Evolutionary conservation across 1,284 basidiomycete species (phyloP).

Genomic region (Phellinidium pouzarii): DNA sequence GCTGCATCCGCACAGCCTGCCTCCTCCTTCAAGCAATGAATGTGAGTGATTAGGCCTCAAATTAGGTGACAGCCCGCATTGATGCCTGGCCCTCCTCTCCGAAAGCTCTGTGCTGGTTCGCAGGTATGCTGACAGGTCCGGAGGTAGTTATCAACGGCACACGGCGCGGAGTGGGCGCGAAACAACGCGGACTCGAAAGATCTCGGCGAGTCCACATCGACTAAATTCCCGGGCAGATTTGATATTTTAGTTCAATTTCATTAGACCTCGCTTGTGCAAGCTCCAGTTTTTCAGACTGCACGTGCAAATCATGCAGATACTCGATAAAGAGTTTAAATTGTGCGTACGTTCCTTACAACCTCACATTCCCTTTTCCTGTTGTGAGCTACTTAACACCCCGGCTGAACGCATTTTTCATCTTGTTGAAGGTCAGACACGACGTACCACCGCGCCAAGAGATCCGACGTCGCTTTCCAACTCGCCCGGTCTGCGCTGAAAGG

Average conservation of each 20-base stretch:
- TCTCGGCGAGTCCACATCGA: conserved; percentile 37
- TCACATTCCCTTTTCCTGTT: no score
- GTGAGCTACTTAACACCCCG: background rate
- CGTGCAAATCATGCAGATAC: conserved; percentile 22
- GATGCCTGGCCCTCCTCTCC: conserved; percentile 21
- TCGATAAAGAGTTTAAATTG: conserved; percentile 19
- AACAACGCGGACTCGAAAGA: conserved; percentile 54
- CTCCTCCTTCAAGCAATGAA: conserved; percentile 51
- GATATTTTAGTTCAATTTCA: background rate
- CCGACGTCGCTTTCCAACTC: conserved; percentile 35
- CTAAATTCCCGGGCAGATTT: background rate
- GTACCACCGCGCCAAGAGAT: conserved; percentile 30
- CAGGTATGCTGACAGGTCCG: conserved; percentile 35
- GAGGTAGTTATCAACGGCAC: conserved; percentile 73
- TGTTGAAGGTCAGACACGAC: conserved; percentile 23
- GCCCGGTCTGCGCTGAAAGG: conserved; percentile 43
- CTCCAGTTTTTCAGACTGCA: conserved; percentile 41
- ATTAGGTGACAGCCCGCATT: no score
- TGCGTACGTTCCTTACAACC: conserved; percentile 11
- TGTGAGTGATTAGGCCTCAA: no score
- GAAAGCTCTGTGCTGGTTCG: conserved; percentile 63
- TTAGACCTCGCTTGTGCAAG: conserved; percentile 46
- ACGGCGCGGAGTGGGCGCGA: conserved; percentile 68
- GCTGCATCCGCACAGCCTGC: conserved; percentile 26
- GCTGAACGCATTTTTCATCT: conserved; percentile 4